Conservation (phyloP, 2,329 filamentous ascomycete genomes). For the Fusarium beomiforme region DNA sequence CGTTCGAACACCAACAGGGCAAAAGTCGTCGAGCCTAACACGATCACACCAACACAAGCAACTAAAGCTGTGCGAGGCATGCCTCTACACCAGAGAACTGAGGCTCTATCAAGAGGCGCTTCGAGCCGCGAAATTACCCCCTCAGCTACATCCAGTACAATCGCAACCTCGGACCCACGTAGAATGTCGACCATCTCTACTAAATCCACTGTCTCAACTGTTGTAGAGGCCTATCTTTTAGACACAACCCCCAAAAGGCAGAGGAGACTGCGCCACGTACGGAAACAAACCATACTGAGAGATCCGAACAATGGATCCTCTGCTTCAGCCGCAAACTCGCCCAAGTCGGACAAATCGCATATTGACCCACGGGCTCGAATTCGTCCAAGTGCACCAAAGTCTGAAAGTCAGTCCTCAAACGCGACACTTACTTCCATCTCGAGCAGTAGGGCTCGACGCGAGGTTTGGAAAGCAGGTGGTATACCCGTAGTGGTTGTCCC, state of each 20-base stretch:
- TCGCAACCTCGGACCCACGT: conserved; percentile 55
- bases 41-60: conserved; percentile 61
- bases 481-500: conserved; percentile 73
- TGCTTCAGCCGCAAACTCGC: conserved; percentile 12
- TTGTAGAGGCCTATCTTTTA: conserved; percentile 68
- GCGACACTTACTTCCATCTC: conserved; percentile 60
- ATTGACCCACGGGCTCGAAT: conserved; percentile 44
- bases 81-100: conserved; percentile 55
- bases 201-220: conserved; percentile 64
- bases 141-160: conserved; percentile 50
- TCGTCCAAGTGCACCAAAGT: conserved; percentile 46
- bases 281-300: conserved; percentile 63
- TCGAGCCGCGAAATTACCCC: conserved; percentile 39
- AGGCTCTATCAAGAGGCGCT: conserved; percentile 38
- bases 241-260: conserved; percentile 57
- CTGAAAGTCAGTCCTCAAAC: conserved; percentile 61
- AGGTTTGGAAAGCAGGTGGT: conserved; percentile 67
- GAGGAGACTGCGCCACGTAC: conserved; percentile 69
- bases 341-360: conserved; percentile 25
- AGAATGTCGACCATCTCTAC: conserved; percentile 65
- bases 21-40: conserved; percentile 59
- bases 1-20: conserved; percentile 42
- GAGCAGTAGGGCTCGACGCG: conserved; percentile 65
- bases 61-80: conserved; percentile 60
- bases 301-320: conserved; percentile 49